Evolutionary conservation across 306 rosid genomes (phyloP).

Genomic region (Arachis stenosperma): DNA sequence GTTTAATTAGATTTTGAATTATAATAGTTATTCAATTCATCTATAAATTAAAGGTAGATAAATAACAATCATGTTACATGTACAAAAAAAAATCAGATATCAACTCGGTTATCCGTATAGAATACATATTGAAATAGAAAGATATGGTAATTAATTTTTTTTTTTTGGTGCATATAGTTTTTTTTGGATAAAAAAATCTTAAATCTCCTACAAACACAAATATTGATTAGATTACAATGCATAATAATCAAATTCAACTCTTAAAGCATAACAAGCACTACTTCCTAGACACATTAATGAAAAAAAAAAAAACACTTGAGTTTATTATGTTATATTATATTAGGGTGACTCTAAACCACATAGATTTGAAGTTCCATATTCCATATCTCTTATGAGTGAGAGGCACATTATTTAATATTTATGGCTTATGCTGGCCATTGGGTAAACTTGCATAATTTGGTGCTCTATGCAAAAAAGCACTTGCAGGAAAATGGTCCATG

Average conservation of each 20-base stretch:
- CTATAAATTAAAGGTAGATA: conserved; percentile 21
- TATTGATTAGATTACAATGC: too few species aligned
- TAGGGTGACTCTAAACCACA: conserved; percentile 17
- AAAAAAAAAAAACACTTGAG: conserved; percentile 10
- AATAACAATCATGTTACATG: not conserved
- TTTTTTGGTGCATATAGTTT: too few species aligned
- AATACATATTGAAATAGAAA: too few species aligned
- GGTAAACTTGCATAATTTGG: conserved; percentile 34
- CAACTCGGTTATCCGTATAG: too few species aligned
- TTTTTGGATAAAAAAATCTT: too few species aligned
- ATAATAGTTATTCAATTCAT: conserved; percentile 17
- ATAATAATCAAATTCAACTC: not conserved
- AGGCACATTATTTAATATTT: conserved; percentile 30
- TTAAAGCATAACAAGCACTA: not conserved
- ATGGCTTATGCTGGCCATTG: conserved; percentile 33
- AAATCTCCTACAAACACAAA: too few species aligned
- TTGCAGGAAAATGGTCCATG: conserved; percentile 47
- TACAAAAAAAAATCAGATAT: too few species aligned
- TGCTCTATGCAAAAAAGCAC: conserved; percentile 54
- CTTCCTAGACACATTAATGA: conserved; percentile 16
- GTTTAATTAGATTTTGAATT: conserved; percentile 18
- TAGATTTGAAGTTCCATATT: not conserved
- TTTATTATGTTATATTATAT: not conserved
- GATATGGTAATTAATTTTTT: too few species aligned
- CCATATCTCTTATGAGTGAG: too few species aligned